Evolutionary conservation across 345 rosid genomes (phyloP).

Genomic region (Barbarea vulgaris): DNA sequence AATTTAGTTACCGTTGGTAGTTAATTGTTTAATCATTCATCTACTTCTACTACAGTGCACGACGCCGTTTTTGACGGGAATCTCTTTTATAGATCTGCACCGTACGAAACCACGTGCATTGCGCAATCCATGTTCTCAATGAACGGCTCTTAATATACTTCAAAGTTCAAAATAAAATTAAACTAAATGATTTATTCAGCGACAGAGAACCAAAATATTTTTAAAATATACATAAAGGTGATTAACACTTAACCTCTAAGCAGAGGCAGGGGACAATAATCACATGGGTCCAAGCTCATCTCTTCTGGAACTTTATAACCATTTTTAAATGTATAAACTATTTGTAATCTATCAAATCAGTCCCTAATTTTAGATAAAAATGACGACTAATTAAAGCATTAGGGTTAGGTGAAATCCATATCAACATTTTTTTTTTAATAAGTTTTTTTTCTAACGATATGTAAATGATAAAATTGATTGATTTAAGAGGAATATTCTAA

Average conservation of each 20-base stretch:
- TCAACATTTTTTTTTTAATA: background rate
- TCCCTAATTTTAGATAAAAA: slow-evolving; percentile 8
- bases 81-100: slow-evolving; percentile 31
- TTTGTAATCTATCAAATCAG: slow-evolving; percentile 2
- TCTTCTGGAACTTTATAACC: slow-evolving; percentile 32
- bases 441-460: no score
- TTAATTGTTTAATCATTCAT: background rate
- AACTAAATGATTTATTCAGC: slow-evolving; percentile 1
- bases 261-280: slow-evolving; percentile 38
- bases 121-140: slow-evolving; percentile 25
- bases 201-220: background rate
- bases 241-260: slow-evolving; percentile 38
- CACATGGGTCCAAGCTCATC: slow-evolving; percentile 42
- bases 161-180: slow-evolving; percentile 20
- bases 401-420: slow-evolving; percentile 29
- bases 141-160: slow-evolving; percentile 36
- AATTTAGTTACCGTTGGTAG: slow-evolving; percentile 22
- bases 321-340: slow-evolving; percentile 6
- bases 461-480: no score
- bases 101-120: slow-evolving; percentile 40
- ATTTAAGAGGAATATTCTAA: no score
- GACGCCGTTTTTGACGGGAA: slow-evolving; percentile 32
- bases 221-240: background rate
- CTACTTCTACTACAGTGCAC: slow-evolving; percentile 18
- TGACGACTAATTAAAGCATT: slow-evolving; percentile 16